Conservation (phyloP, 768 basidiomycete species). For the Macrolepiota albuminosa region DNA sequence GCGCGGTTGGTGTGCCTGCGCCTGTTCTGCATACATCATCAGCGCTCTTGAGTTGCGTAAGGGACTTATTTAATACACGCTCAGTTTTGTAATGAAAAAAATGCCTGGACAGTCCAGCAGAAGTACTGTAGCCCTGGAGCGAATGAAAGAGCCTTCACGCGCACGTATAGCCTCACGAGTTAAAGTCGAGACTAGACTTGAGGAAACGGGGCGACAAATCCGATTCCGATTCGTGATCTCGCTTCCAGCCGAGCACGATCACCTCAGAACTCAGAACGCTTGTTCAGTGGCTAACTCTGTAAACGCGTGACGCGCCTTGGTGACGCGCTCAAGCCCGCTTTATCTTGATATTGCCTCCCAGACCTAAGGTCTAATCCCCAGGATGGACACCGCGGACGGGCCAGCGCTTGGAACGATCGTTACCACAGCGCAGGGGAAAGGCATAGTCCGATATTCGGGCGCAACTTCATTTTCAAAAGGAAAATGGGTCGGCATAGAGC, state of each 20-base stretch:
- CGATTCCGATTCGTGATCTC: slow-evolving; percentile 7
- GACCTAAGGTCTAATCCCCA: not conserved
- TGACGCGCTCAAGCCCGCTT: slow-evolving; percentile 1
- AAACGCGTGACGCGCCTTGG: slow-evolving; percentile 5
- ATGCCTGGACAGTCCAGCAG: not conserved
- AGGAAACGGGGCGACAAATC: slow-evolving; percentile 10
- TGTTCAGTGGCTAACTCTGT: not conserved
- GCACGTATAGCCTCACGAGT: not conserved
- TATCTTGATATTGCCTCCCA: not conserved
- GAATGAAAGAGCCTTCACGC: not conserved
- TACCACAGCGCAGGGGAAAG: slow-evolving; percentile 73
- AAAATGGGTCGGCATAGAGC: slow-evolving; percentile 94
- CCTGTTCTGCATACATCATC: slow-evolving; percentile 14
- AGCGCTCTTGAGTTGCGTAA: not conserved
- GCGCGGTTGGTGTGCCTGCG: slow-evolving; percentile 10
- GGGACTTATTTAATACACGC: not conserved
- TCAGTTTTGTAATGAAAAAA: not conserved
- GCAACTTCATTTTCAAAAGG: slow-evolving; percentile 80
- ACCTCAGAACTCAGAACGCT: not conserved
- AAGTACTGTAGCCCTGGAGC: not conserved
- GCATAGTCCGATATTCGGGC: slow-evolving; percentile 84
- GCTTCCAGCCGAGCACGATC: slow-evolving; percentile 6
- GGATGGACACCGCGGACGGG: slow-evolving; percentile 16
- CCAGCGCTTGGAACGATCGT: slow-evolving; percentile 68
- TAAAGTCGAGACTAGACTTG: not conserved